phyloP scores from a whole-genome alignment of 805 yeast species.

The Metschnikowia lochheadii region DNA sequence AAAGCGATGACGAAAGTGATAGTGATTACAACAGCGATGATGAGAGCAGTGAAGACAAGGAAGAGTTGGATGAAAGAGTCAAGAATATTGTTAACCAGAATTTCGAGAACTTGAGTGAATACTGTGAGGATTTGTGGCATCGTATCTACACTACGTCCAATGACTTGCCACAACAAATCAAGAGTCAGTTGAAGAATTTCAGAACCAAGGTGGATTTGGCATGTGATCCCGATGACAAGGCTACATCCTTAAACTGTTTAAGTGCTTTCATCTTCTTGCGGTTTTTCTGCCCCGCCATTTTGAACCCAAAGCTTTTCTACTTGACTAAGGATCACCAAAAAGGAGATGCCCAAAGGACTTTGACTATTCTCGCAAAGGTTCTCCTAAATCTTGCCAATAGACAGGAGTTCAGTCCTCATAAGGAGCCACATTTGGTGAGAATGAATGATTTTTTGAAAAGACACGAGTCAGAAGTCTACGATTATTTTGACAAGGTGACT shows the following conservation, averaged over 20 bases:
- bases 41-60: constrained; percentile 24
- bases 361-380: constrained; percentile 77
- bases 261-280: constrained; percentile 77
- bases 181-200: constrained; percentile 57
- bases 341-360: constrained; percentile 67
- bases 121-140: constrained; percentile 61
- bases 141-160: constrained; percentile 61
- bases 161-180: constrained; percentile 69
- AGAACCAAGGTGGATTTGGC: constrained; percentile 62
- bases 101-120: constrained; percentile 44
- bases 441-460: constrained; percentile 66
- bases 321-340: constrained; percentile 67
- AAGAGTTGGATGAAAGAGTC: constrained; percentile 30
- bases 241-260: constrained; percentile 62
- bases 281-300: constrained; percentile 80
- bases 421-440: constrained; percentile 73
- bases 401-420: constrained; percentile 64
- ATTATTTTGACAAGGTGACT: constrained; percentile 70
- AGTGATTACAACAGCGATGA: constrained; percentile 21
- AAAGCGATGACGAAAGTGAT: constrained; percentile 17
- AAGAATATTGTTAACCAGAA: constrained; percentile 43
- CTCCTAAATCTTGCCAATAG: constrained; percentile 77
- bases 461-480: constrained; percentile 55
- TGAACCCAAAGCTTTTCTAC: constrained; percentile 83
- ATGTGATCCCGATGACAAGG: constrained; percentile 51